Evolutionary conservation across 441 rosid genomes (phyloP).

Genomic region (Melastoma candidum): DNA sequence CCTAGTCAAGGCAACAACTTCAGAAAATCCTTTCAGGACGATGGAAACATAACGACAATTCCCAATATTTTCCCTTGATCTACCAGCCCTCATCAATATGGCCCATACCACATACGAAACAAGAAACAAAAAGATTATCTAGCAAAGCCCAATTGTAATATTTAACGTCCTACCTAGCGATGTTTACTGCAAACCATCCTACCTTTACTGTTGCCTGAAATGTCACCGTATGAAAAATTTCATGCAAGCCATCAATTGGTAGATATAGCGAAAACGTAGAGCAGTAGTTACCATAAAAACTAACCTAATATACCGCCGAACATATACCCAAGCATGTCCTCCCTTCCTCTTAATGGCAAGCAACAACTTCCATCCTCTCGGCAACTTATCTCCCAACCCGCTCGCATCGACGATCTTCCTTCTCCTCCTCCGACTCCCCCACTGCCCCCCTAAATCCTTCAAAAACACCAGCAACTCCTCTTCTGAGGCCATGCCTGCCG

Average conservation of each 20-base stretch:
- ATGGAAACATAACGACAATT: no score
- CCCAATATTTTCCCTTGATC: no score
- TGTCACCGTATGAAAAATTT: no score
- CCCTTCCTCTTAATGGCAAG: constrained; percentile 61
- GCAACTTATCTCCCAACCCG: constrained; percentile 42
- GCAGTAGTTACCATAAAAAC: not conserved
- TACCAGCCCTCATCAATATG: no score
- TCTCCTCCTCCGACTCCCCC: constrained; percentile 80
- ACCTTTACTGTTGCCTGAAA: no score
- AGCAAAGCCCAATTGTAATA: no score
- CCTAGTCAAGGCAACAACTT: no score
- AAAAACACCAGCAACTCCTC: constrained; percentile 50
- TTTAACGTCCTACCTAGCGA: no score
- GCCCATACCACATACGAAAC: no score
- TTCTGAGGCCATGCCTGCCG: constrained; percentile 41
- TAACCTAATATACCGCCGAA: constrained; percentile 64
- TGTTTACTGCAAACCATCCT: no score
- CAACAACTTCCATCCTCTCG: constrained; percentile 66
- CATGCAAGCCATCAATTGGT: constrained; percentile 3
- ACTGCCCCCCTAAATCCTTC: constrained; percentile 51
- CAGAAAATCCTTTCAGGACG: no score
- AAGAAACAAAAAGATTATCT: no score
- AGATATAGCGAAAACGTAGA: not conserved
- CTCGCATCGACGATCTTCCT: constrained; percentile 70
- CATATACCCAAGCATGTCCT: constrained; percentile 52